Evolutionary conservation across 164 flowering plant species (phyloP), one percentile per base, ranked within the genome.

Genomic region (Vitis rotundifolia): DNA sequence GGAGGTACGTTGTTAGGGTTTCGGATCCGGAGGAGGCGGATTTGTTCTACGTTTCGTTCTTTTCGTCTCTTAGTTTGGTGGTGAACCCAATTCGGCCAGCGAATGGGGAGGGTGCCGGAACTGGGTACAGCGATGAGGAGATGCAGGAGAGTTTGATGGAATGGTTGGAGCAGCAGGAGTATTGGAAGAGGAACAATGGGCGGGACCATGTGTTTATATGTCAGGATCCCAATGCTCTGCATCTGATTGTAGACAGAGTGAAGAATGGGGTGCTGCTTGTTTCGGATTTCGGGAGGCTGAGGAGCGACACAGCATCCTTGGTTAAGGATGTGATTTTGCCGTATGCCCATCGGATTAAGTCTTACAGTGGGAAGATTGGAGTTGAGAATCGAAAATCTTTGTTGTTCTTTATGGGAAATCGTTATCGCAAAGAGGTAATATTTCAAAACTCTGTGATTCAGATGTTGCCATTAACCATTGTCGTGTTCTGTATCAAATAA

Each of bases 341-440:
- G 0, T 95, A 93, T 68, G 85, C 96, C 3, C 99, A 95, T 70
- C 73, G 99, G 70, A 91, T 95, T 66, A 90, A 83, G 56, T 28
- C 89, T 0, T 95, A 72, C 52, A 80, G 68, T 7, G 99, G 98
- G 5, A 91, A 88, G 11, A 55, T 88, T 29, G 95, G 93, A 0
- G 80, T 90, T 0, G 85, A 84, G 49, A 57, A 76, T 19, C 85
- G 99, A 61, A 83, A 84, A 15, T 85, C 90, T 0, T 70, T 91
- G 79, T 70, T 95, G 69, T 95, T 93, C 81, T 95, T 95, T 72
- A 95, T 95, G 99, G 99, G 99, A 1, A 89, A 90, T 75, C 85
- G 98, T 11, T 95, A 85, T 59, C 84, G 98, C 37, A 95, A 95
- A 75, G 97, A 91, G 89, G 98, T 93, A 86, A 66, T 11, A n/a